Evolutionary conservation across 164 flowering plant species (phyloP).

Genomic region (Magnolia officinalis): DNA sequence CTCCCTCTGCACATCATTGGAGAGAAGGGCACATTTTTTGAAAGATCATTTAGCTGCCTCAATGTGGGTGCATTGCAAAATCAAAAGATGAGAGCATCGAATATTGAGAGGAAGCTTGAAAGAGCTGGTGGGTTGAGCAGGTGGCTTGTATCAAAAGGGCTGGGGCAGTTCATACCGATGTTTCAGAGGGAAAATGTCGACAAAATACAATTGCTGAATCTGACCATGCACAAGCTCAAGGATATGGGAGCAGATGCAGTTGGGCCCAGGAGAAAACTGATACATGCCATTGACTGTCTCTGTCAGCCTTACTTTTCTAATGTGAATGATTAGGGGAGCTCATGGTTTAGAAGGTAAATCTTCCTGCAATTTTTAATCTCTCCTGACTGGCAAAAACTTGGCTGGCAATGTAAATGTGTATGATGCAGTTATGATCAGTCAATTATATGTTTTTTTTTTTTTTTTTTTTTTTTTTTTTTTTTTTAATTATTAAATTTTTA

Average conservation of each 20-base stretch:
- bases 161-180: conserved; percentile 55
- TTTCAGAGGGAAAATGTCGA: conserved; percentile 41
- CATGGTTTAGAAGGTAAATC: neutral
- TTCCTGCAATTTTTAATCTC: neutral
- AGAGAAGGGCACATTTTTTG: neutral
- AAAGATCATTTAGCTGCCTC: conserved; percentile 16
- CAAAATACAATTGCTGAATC: conserved; percentile 60
- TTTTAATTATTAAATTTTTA: no score
- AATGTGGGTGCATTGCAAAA: conserved; percentile 31
- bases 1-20: neutral
- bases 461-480: no score
- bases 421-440: no score
- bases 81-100: conserved; percentile 45
- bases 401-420: no score
- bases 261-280: conserved; percentile 89
- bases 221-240: conserved; percentile 84
- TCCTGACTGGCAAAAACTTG: neutral
- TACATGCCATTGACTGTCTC: conserved; percentile 82
- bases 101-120: conserved; percentile 66
- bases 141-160: conserved; percentile 78
- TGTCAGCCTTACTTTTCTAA: conserved; percentile 51
- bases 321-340: neutral
- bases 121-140: conserved; percentile 75
- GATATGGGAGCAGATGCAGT: conserved; percentile 87
- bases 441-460: no score